A percentile compares a stretch with the other conserved stretches of the same genome.
These are phyloP conservation scores for Vicia villosa DNA, from an alignment of 306 rosid species.

Conservation along the genomic window DNA sequence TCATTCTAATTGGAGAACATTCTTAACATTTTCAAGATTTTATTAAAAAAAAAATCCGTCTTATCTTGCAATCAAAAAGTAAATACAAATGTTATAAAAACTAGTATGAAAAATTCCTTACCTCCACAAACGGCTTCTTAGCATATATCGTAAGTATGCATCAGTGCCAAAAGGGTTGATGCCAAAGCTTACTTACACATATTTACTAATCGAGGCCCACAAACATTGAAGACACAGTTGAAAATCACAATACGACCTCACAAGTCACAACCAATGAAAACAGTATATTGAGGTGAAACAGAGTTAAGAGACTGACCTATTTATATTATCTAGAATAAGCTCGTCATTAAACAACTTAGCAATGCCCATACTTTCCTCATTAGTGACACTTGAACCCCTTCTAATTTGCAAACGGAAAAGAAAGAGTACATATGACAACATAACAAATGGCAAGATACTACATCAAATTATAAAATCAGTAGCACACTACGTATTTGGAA, in stretches of 20 bases:
- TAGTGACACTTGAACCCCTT: conserved; percentile 74
- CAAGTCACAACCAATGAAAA: conserved; percentile 24
- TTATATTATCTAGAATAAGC: conserved; percentile 92
- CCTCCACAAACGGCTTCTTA: conserved; percentile 72
- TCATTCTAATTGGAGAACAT: not conserved
- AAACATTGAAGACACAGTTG: conserved; percentile 30
- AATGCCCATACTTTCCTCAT: conserved; percentile 91
- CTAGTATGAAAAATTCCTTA: conserved; percentile 39
- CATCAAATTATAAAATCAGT: too few species aligned
- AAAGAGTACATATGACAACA: conserved; percentile 12
- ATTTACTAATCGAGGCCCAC: conserved; percentile 91
- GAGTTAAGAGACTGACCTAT: conserved; percentile 62
- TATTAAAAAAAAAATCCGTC: conserved; percentile 1
- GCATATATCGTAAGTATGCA: conserved; percentile 92
- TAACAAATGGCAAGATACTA: too few species aligned
- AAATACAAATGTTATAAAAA: conserved; percentile 8
- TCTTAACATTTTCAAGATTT: not conserved
- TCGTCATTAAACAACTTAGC: conserved; percentile 97
- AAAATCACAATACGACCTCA: conserved; percentile 36
- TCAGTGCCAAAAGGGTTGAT: conserved; percentile 87
- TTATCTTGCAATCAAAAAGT: conserved; percentile 15
- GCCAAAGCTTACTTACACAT: conserved; percentile 99
- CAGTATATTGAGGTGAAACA: conserved; percentile 22
- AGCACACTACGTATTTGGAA: too few species aligned
- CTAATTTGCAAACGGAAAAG: conserved; percentile 61